Conservation (phyloP, 495 filamentous ascomycete species). For the Aspergillus incahuasiensis region DNA sequence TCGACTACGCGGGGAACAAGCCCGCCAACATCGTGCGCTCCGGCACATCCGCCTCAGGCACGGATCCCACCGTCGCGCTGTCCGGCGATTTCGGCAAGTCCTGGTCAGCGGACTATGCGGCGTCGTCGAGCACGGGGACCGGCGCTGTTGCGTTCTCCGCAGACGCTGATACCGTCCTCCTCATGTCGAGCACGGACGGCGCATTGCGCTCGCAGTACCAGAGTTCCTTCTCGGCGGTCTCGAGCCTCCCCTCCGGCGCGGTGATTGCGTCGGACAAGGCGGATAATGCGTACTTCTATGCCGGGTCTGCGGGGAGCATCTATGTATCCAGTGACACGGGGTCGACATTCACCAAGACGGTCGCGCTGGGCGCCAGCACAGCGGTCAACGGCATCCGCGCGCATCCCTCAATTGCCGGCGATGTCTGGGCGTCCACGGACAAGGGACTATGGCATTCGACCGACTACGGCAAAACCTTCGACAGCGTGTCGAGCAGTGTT, state of each 20-base stretch:
- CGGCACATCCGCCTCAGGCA: background rate
- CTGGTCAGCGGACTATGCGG: slow-evolving; percentile 14
- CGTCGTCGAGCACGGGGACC: slow-evolving; percentile 6
- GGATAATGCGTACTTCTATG: slow-evolving; percentile 16
- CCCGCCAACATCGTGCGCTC: slow-evolving; percentile 14
- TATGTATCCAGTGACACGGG: slow-evolving; percentile 13
- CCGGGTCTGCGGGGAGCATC: slow-evolving; percentile 2
- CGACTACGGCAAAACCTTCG: slow-evolving; percentile 10
- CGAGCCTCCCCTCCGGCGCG: slow-evolving; percentile 12
- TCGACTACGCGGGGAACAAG: slow-evolving; percentile 17
- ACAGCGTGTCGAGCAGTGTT: slow-evolving; percentile 1
- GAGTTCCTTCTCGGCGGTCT: slow-evolving; percentile 4
- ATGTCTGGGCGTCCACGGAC: slow-evolving; percentile 15
- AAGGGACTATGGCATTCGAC: slow-evolving; percentile 15
- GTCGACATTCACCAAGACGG: slow-evolving; percentile 7
- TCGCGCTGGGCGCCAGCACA: slow-evolving; percentile 6
- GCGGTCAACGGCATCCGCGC: slow-evolving; percentile 13
- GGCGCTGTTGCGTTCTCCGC: slow-evolving; percentile 13
- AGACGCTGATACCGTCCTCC: slow-evolving; percentile 12
- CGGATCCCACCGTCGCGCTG: slow-evolving; percentile 10
- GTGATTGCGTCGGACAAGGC: slow-evolving; percentile 15
- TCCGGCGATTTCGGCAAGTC: slow-evolving; percentile 11
- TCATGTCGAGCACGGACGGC: slow-evolving; percentile 4
- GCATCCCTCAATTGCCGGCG: slow-evolving; percentile 12
- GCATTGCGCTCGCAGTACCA: slow-evolving; percentile 4